A percentile compares a stretch with the other conserved stretches of the same genome.
Evolutionary conservation across 192 early-diverging fungal genomes (phyloP).

Genomic region (Umbelopsis isabellina): DNA sequence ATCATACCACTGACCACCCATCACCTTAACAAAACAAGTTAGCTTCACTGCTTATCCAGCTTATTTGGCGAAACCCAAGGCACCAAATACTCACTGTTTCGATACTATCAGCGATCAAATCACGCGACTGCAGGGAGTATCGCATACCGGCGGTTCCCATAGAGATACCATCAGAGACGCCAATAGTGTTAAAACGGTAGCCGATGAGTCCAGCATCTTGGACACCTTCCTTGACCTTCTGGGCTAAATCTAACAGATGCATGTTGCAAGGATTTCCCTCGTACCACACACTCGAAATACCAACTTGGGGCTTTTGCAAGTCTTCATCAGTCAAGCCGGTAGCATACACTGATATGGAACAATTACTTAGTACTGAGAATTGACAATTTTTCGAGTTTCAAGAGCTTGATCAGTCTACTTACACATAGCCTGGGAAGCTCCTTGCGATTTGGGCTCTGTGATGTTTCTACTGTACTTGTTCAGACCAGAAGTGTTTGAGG

Average conservation of each 20-base stretch:
- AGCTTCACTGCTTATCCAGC: neutral
- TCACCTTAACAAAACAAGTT: slow-evolving; percentile 58
- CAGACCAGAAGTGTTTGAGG: slow-evolving; percentile 39
- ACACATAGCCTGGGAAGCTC: slow-evolving; percentile 98
- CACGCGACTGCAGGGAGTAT: slow-evolving; percentile 95
- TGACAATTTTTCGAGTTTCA: neutral
- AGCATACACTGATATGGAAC: slow-evolving; percentile 68
- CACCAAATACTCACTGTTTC: slow-evolving; percentile 76
- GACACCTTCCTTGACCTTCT: slow-evolving; percentile 92
- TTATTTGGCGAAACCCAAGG: neutral
- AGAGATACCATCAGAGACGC: slow-evolving; percentile 96
- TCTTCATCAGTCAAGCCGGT: slow-evolving; percentile 86
- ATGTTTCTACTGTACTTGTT: slow-evolving; percentile 89
- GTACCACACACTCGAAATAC: slow-evolving; percentile 97
- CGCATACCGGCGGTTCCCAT: slow-evolving; percentile 98
- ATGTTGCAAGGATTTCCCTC: slow-evolving; percentile 99
- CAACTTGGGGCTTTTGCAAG: slow-evolving; percentile 90
- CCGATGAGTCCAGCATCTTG: slow-evolving; percentile 87
- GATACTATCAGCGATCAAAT: slow-evolving; percentile 98
- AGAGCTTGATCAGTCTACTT: slow-evolving; percentile 36
- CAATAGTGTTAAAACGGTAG: slow-evolving; percentile 98
- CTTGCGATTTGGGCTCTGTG: slow-evolving; percentile 93
- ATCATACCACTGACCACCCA: slow-evolving; percentile 98
- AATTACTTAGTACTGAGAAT: neutral
- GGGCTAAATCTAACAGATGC: slow-evolving; percentile 91